Conservation (phyloP, 345 rosid genomes). For the Eucalyptus paniculata region DNA sequence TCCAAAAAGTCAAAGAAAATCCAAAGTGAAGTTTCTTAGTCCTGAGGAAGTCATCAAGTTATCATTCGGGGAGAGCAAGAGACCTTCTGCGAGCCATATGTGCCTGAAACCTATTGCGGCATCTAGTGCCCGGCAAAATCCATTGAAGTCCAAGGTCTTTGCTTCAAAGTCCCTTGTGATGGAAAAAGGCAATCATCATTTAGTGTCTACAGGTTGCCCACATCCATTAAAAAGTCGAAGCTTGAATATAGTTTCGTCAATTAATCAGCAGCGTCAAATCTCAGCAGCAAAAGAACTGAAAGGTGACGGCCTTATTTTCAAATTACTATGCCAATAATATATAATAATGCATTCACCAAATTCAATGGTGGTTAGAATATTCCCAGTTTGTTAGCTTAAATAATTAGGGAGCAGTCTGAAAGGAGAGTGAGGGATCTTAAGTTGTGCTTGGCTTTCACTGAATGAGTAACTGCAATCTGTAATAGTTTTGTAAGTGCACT, state of each 20-base stretch:
- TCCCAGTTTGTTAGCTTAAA: neutral
- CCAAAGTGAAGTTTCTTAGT: conserved; percentile 25
- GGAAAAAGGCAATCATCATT: neutral
- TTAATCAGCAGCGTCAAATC: neutral
- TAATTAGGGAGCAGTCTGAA: neutral
- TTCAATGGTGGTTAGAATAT: neutral
- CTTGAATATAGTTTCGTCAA: neutral
- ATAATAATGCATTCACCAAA: neutral
- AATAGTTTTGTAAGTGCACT: neutral
- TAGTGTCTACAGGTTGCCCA: neutral
- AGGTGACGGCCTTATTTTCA: neutral
- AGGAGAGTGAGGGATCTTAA: neutral
- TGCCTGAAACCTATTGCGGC: neutral
- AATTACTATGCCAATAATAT: neutral
- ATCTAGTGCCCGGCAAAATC: neutral
- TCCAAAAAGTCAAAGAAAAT: conserved; percentile 8
- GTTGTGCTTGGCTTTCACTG: neutral
- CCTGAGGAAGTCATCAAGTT: conserved; percentile 26
- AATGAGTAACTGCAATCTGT: neutral
- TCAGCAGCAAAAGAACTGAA: neutral
- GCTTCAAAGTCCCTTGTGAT: neutral
- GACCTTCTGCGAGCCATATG: neutral
- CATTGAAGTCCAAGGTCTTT: neutral
- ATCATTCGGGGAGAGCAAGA: neutral
- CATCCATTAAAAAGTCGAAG: neutral